Conservation (phyloP, 257 asterid genomes). For the Rehmannia glutinosa region DNA sequence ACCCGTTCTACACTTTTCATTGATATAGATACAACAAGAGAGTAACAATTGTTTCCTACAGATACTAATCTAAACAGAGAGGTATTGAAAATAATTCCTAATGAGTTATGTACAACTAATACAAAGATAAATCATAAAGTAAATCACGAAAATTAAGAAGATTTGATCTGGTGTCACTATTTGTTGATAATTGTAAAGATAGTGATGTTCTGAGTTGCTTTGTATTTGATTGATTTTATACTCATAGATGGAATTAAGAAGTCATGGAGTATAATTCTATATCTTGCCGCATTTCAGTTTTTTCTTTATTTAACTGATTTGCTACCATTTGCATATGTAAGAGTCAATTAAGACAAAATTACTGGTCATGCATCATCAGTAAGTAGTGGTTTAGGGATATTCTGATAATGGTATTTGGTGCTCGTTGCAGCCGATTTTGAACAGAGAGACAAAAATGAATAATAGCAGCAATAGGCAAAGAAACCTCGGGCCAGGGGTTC, state of each 20-base stretch:
- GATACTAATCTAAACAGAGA: not conserved
- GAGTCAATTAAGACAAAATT: not conserved
- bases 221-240: not conserved
- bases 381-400: not conserved
- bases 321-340: not conserved
- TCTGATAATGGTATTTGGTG: not conserved
- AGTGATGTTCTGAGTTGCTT: not conserved
- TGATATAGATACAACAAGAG: not conserved
- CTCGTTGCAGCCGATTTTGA: conserved; percentile 16
- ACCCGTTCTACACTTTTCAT: not conserved
- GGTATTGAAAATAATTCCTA: not conserved
- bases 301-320: not conserved
- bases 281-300: not conserved
- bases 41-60: no score
- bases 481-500: conserved; percentile 45
- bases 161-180: not conserved
- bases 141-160: not conserved
- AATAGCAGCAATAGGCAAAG: conserved; percentile 35
- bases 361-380: not conserved
- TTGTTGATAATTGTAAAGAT: not conserved
- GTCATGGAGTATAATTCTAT: not conserved
- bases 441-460: conserved; percentile 23
- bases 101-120: no score
- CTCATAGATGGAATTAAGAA: not conserved
- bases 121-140: not conserved